These are phyloP conservation scores for Sporothrix phasma DNA, from an alignment of 2,329 filamentous ascomycete species.

Conservation along the genomic window DNA sequence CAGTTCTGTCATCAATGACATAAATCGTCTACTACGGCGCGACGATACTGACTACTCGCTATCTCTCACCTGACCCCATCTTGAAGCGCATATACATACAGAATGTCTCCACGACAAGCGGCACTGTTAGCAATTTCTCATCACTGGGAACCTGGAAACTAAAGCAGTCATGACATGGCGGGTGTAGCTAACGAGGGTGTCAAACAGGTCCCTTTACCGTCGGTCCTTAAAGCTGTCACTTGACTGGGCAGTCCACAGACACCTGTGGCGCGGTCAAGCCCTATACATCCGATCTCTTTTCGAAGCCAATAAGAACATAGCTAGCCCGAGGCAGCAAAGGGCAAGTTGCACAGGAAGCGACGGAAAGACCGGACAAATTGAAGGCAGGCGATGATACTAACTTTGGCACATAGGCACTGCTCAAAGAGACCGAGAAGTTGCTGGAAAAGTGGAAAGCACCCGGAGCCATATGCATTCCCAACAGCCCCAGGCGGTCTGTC, in stretches of 20 bases:
- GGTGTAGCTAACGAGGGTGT: neutral
- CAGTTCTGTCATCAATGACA: no score
- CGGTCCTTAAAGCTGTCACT: slow-evolving; percentile 86
- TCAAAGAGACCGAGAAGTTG: slow-evolving; percentile 79
- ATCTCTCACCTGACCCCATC: no score
- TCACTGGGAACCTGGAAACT: neutral
- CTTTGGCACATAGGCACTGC: slow-evolving; percentile 51
- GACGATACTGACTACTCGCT: no score
- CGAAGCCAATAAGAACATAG: slow-evolving; percentile 80
- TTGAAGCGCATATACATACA: no score
- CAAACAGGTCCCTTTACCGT: slow-evolving; percentile 65
- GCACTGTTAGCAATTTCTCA: slow-evolving; percentile 40
- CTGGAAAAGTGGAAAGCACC: slow-evolving; percentile 95
- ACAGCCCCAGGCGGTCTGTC: slow-evolving; percentile 81
- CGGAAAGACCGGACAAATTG: neutral
- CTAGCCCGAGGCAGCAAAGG: slow-evolving; percentile 75
- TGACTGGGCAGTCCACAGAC: slow-evolving; percentile 89
- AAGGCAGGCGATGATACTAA: slow-evolving; percentile 12
- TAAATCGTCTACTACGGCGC: no score
- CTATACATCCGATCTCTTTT: slow-evolving; percentile 92
- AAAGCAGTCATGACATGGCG: neutral
- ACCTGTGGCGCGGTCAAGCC: slow-evolving; percentile 91
- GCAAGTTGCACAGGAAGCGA: slow-evolving; percentile 38
- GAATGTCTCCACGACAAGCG: slow-evolving; percentile 40
- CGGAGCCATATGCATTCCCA: slow-evolving; percentile 81